Evolutionary conservation across 495 filamentous ascomycete species (phyloP).

Genomic region (Cudoniella acicularis): DNA sequence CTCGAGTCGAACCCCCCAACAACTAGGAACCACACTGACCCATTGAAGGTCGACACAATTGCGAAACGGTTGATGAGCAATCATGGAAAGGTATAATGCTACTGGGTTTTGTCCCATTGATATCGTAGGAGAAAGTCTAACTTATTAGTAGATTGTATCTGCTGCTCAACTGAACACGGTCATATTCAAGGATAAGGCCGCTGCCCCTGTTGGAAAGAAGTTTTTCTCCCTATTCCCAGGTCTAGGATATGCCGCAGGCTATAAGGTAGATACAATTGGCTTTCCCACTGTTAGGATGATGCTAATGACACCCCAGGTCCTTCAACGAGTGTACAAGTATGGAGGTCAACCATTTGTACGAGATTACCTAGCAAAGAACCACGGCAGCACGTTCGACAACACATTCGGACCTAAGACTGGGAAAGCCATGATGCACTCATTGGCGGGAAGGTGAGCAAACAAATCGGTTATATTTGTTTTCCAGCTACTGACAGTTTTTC

Average conservation of each 20-base stretch:
- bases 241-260: conserved; percentile 93
- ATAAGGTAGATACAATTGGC: conserved; percentile 67
- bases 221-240: conserved; percentile 97
- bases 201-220: conserved; percentile 63
- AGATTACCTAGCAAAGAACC: conserved; percentile 81
- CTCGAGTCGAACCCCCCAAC: conserved; percentile 14
- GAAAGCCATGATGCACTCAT: conserved; percentile 97
- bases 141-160: conserved; percentile 51
- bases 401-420: conserved; percentile 94
- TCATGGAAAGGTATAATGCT: conserved; percentile 45
- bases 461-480: background rate
- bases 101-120: background rate
- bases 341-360: conserved; percentile 94
- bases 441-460: conserved; percentile 71
- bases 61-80: conserved; percentile 99
- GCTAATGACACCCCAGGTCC: conserved; percentile 45
- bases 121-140: conserved; percentile 8
- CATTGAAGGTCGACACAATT: conserved; percentile 83
- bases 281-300: background rate
- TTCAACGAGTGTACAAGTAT: conserved; percentile 98
- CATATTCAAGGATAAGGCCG: conserved; percentile 89
- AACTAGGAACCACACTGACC: conserved; percentile 16
- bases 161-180: conserved; percentile 70
- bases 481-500: conserved; percentile 11
- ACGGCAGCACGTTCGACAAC: conserved; percentile 77